Conservation (phyloP, 2,329 filamentous ascomycete genomes). For the Ilyonectria sp. region DNA sequence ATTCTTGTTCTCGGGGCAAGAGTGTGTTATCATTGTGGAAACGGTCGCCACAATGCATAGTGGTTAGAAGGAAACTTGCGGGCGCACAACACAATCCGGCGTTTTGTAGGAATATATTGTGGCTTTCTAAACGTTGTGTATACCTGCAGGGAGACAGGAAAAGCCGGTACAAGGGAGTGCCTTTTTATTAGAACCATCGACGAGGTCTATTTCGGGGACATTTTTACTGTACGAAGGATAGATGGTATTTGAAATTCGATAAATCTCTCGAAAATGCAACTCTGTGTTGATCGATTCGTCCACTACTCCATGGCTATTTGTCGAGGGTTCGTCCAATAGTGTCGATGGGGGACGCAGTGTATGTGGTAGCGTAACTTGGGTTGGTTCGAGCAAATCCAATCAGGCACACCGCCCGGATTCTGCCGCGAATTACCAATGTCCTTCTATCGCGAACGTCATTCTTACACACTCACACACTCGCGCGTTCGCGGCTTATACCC, state of each 20-base stretch:
- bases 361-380: background rate
- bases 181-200: background rate
- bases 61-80: conserved; percentile 33
- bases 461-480: background rate
- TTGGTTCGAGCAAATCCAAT: background rate
- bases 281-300: conserved; percentile 10
- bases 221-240: conserved; percentile 18
- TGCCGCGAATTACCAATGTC: conserved; percentile 12
- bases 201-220: conserved; percentile 11
- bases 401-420: conserved; percentile 30
- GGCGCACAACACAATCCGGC: conserved; percentile 47
- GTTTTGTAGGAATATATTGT: conserved; percentile 43
- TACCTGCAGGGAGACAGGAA: conserved; percentile 12
- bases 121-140: conserved; percentile 26
- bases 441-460: conserved; percentile 14
- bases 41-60: conserved; percentile 38
- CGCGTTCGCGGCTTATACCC: background rate
- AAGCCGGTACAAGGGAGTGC: conserved; percentile 2
- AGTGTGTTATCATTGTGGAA: conserved; percentile 40
- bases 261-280: conserved; percentile 10
- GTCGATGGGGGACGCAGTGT: background rate
- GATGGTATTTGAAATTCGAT: conserved; percentile 15
- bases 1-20: conserved; percentile 17
- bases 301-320: background rate
- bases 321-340: background rate